Evolutionary conservation across 73 alveolate species (phyloP).

Genomic region (Uronychia binucleata): DNA sequence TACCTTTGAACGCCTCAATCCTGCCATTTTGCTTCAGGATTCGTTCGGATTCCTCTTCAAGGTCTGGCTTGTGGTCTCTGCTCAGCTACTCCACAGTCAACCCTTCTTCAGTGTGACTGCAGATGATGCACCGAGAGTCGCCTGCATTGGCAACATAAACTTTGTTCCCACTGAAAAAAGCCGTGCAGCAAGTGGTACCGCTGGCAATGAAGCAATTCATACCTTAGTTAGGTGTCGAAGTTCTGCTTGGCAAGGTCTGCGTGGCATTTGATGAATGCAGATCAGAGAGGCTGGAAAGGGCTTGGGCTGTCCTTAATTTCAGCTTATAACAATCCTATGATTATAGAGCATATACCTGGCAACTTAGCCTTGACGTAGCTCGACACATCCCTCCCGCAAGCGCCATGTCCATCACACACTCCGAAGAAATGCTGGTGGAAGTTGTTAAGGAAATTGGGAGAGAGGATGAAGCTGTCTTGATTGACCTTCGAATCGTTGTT

Average conservation of each 20-base stretch:
- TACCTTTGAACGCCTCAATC: constrained; percentile 88
- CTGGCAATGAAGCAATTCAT: not conserved
- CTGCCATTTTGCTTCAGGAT: constrained; percentile 89
- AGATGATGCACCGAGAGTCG: constrained; percentile 72
- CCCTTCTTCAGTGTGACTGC: constrained; percentile 1
- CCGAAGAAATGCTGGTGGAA: constrained; percentile 74
- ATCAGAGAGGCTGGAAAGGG: not conserved
- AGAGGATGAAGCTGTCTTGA: constrained; percentile 17
- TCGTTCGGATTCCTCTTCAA: constrained; percentile 86
- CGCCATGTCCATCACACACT: constrained; percentile 96
- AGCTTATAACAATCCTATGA: not conserved
- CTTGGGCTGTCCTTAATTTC: not conserved
- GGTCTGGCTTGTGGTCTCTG: constrained; percentile 95
- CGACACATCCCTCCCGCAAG: constrained; percentile 57
- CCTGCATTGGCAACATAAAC: constrained; percentile 83
- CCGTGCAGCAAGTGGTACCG: constrained; percentile 66
- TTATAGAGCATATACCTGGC: constrained; percentile 23
- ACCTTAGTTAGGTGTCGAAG: constrained; percentile 33
- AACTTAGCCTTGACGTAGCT: constrained; percentile 58
- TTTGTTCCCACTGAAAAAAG: constrained; percentile 50
- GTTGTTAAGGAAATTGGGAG: not conserved
- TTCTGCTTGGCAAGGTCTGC: constrained; percentile 17
- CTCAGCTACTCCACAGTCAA: constrained; percentile 16
- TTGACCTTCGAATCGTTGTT: constrained; percentile 17
- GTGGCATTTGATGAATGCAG: not conserved